Evolutionary conservation across 345 rosid genomes (phyloP), one percentile per base, ranked within the genome.

Genomic region (Syzygium grande): DNA sequence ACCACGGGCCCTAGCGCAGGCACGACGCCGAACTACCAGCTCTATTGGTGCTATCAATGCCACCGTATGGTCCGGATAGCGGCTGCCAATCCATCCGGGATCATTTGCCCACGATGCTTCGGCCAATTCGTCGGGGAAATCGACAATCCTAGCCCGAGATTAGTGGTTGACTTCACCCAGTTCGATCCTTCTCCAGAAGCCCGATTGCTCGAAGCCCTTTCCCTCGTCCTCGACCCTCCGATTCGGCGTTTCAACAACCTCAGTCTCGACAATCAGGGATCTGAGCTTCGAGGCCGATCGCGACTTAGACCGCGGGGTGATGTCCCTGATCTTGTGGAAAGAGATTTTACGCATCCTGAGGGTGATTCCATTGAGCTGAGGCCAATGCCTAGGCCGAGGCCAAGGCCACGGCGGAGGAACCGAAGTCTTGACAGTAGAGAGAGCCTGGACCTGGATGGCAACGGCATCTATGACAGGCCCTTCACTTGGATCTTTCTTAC

Each of bases 11-110:
- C 46, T 43, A 43, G 49, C 84, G 7, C 79, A 23, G 27, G 55
- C 30, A 9, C 52, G 17, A 84, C 53, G 8, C 51, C 41, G 86
- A 88, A 86, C 52, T 89, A 78, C 86, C 95, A 88, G 88, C 94
- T 90, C 43, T 96, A 95, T 88, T 95, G 98, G 99, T 96, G 99
- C 94, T 96, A 95, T 89, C 95, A 90, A 5, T 97, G 98, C 90
- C 94, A 91, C 86, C 93, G 94, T 25, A 63, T 89, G 5, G 97
- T 97, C 27, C 89, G 96, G 89, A 87, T 95, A 84, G 92, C 93
- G 22, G 49, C 94, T 2, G 51, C 92, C 2, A 87, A 90, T 86
- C 91, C 91, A 14, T 89, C 93, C 2, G 96, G 91, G 86, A 90
- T 93, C 84, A 46, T 53, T 4, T 97, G 98, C 84, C 98, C 98